A percentile compares a stretch with the other conserved stretches of the same genome.
Conservation (phyloP, 768 basidiomycete genomes). For the Imleria badia region DNA sequence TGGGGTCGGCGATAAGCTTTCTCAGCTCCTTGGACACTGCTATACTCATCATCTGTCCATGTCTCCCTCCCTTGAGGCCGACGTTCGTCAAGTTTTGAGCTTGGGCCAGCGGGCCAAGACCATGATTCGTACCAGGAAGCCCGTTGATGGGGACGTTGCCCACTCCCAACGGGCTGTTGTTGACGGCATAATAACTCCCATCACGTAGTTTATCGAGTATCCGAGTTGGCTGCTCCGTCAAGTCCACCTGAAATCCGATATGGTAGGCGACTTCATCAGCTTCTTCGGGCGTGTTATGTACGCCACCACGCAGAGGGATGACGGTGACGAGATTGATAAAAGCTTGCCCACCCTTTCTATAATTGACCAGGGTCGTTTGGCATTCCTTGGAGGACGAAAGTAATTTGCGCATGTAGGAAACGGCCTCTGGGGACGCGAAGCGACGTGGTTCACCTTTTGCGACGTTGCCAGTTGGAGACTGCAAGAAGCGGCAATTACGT, state of each 20-base stretch:
- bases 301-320: slow-evolving; percentile 78
- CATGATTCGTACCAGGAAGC: neutral
- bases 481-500: slow-evolving; percentile 88
- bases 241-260: slow-evolving; percentile 95
- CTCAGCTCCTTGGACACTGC: slow-evolving; percentile 56
- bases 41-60: slow-evolving; percentile 29
- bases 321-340: slow-evolving; percentile 94
- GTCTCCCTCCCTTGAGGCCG: slow-evolving; percentile 22
- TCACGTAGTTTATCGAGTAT: slow-evolving; percentile 78
- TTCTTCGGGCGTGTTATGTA: slow-evolving; percentile 44
- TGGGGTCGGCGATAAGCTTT: slow-evolving; percentile 43
- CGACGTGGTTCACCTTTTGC: slow-evolving; percentile 54
- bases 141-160: neutral
- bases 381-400: slow-evolving; percentile 80
- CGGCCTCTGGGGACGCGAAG: slow-evolving; percentile 62
- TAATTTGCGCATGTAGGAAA: slow-evolving; percentile 64
- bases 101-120: slow-evolving; percentile 12
- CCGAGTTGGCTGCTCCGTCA: slow-evolving; percentile 80
- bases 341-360: slow-evolving; percentile 75
- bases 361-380: slow-evolving; percentile 86
- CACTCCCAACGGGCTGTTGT: slow-evolving; percentile 42
- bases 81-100: slow-evolving; percentile 21
- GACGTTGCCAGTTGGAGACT: slow-evolving; percentile 66
- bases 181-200: slow-evolving; percentile 67
- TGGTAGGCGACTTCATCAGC: slow-evolving; percentile 77